Evolutionary conservation across 2,329 filamentous ascomycete species (phyloP).

Genomic region (Beauveria medogensis): DNA sequence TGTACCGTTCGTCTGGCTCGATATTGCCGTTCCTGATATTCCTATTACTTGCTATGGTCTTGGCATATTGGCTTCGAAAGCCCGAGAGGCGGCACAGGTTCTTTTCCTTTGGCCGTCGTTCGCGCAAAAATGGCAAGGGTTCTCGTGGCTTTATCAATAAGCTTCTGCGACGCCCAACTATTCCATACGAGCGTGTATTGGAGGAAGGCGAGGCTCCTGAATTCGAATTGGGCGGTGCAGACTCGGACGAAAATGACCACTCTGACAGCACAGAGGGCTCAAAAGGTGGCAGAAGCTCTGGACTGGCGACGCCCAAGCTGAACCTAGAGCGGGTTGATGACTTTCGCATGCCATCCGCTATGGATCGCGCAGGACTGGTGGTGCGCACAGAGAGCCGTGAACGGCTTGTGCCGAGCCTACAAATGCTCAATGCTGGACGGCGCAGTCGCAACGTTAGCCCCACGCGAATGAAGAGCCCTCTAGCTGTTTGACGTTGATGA

Average conservation of each 20-base stretch:
- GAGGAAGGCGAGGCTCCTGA: constrained; percentile 69
- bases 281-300: constrained; percentile 52
- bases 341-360: constrained; percentile 32
- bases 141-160: constrained; percentile 48
- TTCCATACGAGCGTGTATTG: constrained; percentile 72
- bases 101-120: constrained; percentile 20
- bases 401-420: constrained; percentile 51
- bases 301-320: constrained; percentile 59
- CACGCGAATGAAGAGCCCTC: constrained; percentile 51
- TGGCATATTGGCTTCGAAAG: constrained; percentile 68
- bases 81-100: constrained; percentile 56
- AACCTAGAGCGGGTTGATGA: constrained; percentile 46
- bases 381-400: constrained; percentile 83
- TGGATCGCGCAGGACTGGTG: constrained; percentile 65
- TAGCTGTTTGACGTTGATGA: constrained; percentile 23
- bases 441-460: constrained; percentile 50
- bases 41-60: constrained; percentile 60
- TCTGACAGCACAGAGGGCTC: constrained; percentile 54
- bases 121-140: constrained; percentile 35
- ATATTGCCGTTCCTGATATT: constrained; percentile 48
- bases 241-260: constrained; percentile 55
- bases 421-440: constrained; percentile 47
- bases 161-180: constrained; percentile 51
- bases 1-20: constrained; percentile 60
- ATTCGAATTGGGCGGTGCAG: constrained; percentile 67